Base-by-base conservation (phyloP, 2,329 filamentous ascomycete genomes). In the Coniochaeta ligniaria region DNA sequence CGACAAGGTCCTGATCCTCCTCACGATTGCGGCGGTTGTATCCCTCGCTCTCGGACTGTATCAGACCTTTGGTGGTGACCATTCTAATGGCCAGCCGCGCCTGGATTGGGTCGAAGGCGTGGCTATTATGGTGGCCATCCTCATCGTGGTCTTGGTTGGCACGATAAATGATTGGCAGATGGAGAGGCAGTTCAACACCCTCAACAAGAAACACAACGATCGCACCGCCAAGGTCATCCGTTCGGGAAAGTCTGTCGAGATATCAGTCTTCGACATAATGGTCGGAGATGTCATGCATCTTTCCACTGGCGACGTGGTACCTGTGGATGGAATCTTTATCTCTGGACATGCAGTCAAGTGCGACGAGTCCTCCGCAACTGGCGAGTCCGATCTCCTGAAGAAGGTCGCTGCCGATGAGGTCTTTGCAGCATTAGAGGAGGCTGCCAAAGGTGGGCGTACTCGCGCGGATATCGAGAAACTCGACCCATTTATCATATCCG, bases 341-440 rank as follows among this genome's bases (percentile, higher is more conserved):
- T 76, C 80, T 28, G 75, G 76, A 8, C 74, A 74, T 62, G 69
- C 71, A 9, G 65, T 78, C 59, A 76, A 86, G 70, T 90, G 87
- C 66, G 88, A 90, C 64, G 88, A 90, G 69, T 90, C 87, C 6
- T 89, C 86, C 14, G 85, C 86, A 1, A 90, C 87, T 16, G 88
- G 88, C 65, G 88, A 91, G 73, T 90, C 87, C 0, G 88, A 91
- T 66, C 80, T 87, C 58, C 82, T 90, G 71, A 87, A 85, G 72
- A 91, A 91, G 74, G 84, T 80, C 0, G 71, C 77, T 6, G 86
- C 81, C 14, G 78, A 84, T 20, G 81, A 85, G 62, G 85, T 85
- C 41, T 85, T 81, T 74, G 74, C 80, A 43, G 76, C 78, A 3
- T 76, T 88, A 31, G 75, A 82, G 57, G 76, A 79, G 9, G 79